Evolutionary conservation across 345 rosid genomes (phyloP), one percentile per base, ranked within the genome.

Genomic region (Linum tenue): DNA sequence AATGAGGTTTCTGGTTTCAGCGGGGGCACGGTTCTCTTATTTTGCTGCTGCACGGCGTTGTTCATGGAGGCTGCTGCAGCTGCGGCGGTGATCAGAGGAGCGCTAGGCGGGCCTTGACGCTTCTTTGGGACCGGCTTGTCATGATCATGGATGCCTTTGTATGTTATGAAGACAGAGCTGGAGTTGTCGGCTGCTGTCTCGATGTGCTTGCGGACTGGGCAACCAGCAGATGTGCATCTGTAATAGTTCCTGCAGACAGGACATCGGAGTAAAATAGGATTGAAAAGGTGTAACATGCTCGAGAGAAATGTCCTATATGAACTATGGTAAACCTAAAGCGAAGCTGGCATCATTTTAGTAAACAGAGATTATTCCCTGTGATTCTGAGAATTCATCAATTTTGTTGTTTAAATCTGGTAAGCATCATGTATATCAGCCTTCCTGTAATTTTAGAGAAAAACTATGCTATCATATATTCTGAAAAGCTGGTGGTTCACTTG

Each of bases 111-210:
- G 65, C 96, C 94, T 35, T 86, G 92, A 17, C 89, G 85, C 75
- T 88, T 90, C 82, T 88, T 88, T 0, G 96, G 96, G 37, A 92
- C 97, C 1, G 98, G 96, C 91, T 73, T 88, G 84, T 81, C 98
- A 22, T 92, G 98, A 78, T 92, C 91, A 64, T 90, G 98, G 39
- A 79, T 81, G 38, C 96, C 98, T 72, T 90, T 92, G 63, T 85
- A 90, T 8, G 97, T 86, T 77, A 92, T 90, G 60, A 86, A 68
- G 5, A 84, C 80, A 0, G 83, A 87, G 66, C 72, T 79, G 66
- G 79, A 74, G 81, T 83, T 82, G 65, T 86, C 95, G n/a, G 75
- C 76, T 22, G 96, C 85, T 37, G 87, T 83, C 75, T 94, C 97
- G 7, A 84, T 86, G 71, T 90, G 97, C 77, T 92, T 92, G 9